Conservation (phyloP, 768 basidiomycete species). For the Kwoniella sp. region DNA sequence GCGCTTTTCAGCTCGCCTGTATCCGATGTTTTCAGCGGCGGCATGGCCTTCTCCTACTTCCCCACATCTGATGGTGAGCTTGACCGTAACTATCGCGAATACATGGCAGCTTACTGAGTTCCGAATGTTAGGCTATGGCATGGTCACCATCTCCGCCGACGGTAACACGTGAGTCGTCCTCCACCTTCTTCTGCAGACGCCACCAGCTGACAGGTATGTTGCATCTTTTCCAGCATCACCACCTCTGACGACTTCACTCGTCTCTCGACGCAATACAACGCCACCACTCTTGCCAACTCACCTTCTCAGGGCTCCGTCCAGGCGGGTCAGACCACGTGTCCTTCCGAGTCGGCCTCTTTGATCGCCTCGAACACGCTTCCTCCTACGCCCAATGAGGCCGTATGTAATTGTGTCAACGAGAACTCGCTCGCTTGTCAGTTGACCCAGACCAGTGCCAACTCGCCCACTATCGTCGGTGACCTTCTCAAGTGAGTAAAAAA, state of each 20-base stretch:
- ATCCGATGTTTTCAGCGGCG: slow-evolving; percentile 82
- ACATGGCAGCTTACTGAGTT: background rate
- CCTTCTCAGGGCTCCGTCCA: slow-evolving; percentile 62
- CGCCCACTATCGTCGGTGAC: slow-evolving; percentile 49
- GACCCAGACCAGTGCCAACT: slow-evolving; percentile 63
- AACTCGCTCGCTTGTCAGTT: slow-evolving; percentile 72
- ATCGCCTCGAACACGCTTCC: slow-evolving; percentile 72
- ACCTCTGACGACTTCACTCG: slow-evolving; percentile 69
- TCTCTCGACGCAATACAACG: slow-evolving; percentile 68
- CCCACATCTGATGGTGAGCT: slow-evolving; percentile 66
- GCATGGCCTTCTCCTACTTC: slow-evolving; percentile 81
- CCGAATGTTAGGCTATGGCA: slow-evolving; percentile 66
- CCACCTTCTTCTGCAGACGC: background rate
- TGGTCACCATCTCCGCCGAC: slow-evolving; percentile 70
- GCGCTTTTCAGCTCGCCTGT: slow-evolving; percentile 74
- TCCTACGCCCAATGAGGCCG: slow-evolving; percentile 76
- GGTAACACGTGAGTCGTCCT: slow-evolving; percentile 42
- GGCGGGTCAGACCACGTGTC: slow-evolving; percentile 67
- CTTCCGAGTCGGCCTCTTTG: slow-evolving; percentile 64
- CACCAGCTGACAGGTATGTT: background rate
- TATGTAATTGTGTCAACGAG: slow-evolving; percentile 74
- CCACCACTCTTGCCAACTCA: slow-evolving; percentile 62
- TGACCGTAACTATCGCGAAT: too few relatives aligned
- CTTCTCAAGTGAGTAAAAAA: slow-evolving; percentile 50
- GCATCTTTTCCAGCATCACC: slow-evolving; percentile 62